Evolutionary conservation across 805 yeast genomes (phyloP), one percentile per base, ranked within the genome.

Genomic region (Myxozyma nipponensis): DNA sequence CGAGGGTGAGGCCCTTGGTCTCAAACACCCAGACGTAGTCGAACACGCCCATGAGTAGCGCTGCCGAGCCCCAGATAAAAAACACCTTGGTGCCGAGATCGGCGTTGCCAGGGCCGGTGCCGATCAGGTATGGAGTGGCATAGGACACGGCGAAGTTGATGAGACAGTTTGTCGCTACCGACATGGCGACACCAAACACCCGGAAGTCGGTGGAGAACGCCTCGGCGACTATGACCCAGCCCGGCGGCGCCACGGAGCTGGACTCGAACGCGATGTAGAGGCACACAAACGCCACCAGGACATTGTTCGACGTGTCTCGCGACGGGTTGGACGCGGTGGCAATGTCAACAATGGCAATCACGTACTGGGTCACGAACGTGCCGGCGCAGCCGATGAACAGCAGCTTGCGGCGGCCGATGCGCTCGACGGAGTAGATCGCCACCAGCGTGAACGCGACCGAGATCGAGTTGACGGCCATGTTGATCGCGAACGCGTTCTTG

Each of bases 361-460:
- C 71, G 44, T 83, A 73, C 63, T 86, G 78, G 0, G 82, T 75
- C 13, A 77, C 61, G 3, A 76, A 72, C 95, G 88, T 86, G 0
- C 89, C 82, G 1, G 76, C 59, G 4, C 91, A 95, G 1, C 98
- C 98, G 50, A 72, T 61, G 0, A 86, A 62, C 34, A 87, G 65
- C 22, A 86, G 73, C 56, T 77, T 77, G 45, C 97, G 73, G 61
- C 98, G 77, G 45, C 96, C 96, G 44, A 85, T 75, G 4, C 77
- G 72, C 64, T 90, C 97, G 50, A 89, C 84, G 37, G 86, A 70
- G 37, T 84, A 63, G 23, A 90, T 77, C 0, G 96, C 95, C 0
- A 96, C 96, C 5, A 90, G 72, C 2, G 95, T 88, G 62, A 82
- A 82, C 2, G 76, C 76, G 32, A 84, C 89, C 64, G 88, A 86